Evolutionary conservation across 345 rosid species (phyloP), one percentile per base, ranked within the genome.

Genomic region (Angophora floribunda): DNA sequence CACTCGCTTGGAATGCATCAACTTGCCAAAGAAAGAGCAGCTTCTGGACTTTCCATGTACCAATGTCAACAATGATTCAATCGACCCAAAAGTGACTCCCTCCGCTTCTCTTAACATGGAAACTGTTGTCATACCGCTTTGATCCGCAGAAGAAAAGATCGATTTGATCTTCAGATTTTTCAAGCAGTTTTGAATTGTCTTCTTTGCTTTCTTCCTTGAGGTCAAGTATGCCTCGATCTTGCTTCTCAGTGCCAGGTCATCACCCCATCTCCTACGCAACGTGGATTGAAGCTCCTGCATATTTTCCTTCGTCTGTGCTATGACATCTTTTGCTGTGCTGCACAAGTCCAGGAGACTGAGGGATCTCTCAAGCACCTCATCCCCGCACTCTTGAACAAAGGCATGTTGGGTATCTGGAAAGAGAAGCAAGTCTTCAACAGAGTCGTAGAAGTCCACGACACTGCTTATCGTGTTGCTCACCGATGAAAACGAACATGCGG

Each of bases 181-280:
- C 86, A 92, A 88, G 59, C 19, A 86, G 91, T 93, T 92, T 13
- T 88, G 90, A 86, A 93, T 87, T 86, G 94, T 89, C 87, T 88
- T 94, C 87, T 92, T 94, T 55, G 90, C 86, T 8, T 85, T 52
- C 87, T 90, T 94, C 91, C 95, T 93, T 7, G 92, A 88, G 88
- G 92, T 84, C 24, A 93, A 36, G 91, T 91, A 94, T 61, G 92
- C 92, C 87, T 87, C 89, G 47, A 92, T 90, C 86, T 90, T 93
- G 22, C 36, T 16, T 65, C 78, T 65, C 78, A 65, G 44, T 65
- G 21, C 44, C 0, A 87, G 30, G 13, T 52, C 80, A 19, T 14
- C 49, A 67, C 87, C 50, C 32, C 88, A 61, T 85, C 91, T 93
- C 89, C 92, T 87, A 36, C 86, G 88, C 79, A 91, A 14, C 55